A percentile compares a stretch with the other conserved stretches of the same genome.
These are phyloP conservation scores for Adenanthera pavonina DNA, from an alignment of 306 rosid genomes.

Conservation along the genomic window DNA sequence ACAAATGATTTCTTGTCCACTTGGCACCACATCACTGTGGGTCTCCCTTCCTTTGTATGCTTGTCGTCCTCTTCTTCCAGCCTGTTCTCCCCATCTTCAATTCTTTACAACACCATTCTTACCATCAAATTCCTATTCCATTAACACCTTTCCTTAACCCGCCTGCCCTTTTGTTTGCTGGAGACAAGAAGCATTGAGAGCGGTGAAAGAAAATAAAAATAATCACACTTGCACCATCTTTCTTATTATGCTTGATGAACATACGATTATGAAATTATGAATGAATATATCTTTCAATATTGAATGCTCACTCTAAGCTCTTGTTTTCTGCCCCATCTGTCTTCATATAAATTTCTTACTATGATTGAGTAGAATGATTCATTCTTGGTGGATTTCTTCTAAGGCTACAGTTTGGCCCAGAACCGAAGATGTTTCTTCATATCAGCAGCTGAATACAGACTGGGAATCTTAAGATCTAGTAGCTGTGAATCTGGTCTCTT, in stretches of 20 bases:
- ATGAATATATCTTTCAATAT: neutral
- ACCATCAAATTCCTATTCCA: neutral
- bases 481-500: slow-evolving; percentile 68
- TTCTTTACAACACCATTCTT: slow-evolving; percentile 13
- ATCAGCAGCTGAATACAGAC: slow-evolving; percentile 53
- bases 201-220: neutral
- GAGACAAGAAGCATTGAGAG: slow-evolving; percentile 26
- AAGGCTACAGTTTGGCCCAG: slow-evolving; percentile 85
- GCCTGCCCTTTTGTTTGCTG: slow-evolving; percentile 2
- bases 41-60: neutral
- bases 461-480: slow-evolving; percentile 59
- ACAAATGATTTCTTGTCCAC: slow-evolving; percentile 26
- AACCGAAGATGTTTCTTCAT: slow-evolving; percentile 80
- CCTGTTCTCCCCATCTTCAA: slow-evolving; percentile 26
- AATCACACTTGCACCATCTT: slow-evolving; percentile 1
- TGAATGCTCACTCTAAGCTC: neutral
- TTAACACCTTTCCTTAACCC: slow-evolving; percentile 26
- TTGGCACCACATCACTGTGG: slow-evolving; percentile 15
- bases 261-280: slow-evolving; percentile 24
- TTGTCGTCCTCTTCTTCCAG: slow-evolving; percentile 20
- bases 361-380: slow-evolving; percentile 21
- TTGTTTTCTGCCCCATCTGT: neutral
- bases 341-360: neutral
- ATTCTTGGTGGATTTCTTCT: slow-evolving; percentile 63
- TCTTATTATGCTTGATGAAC: slow-evolving; percentile 16